Base-by-base conservation (phyloP, 1,139 yeast genomes). In the Candida smagusa region DNA sequence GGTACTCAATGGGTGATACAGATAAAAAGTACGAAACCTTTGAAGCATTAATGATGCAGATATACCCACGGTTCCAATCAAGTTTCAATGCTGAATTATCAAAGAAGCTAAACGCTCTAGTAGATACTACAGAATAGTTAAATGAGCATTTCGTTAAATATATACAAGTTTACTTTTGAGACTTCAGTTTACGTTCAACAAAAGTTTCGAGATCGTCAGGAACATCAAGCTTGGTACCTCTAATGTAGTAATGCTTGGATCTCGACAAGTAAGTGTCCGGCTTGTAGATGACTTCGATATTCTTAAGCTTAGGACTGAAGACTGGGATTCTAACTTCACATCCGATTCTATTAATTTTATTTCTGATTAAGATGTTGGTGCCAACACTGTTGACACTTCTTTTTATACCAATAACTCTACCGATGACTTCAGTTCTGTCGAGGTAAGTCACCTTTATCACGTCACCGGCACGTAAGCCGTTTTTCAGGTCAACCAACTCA, bases 211-310 rank as follows among this genome's bases (percentile, higher is more conserved):
- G 67, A 55, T 84, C 92, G 43, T 83, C 85, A 22, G 22, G 34
- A 32, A 87, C 96, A 61, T 89, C 97, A 63, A 83, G 68, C 62
- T 81, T 82, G 47, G 87, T 75, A 61, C 79, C 84, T 66, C 96
- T 83, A 56, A 89, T 85, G 63, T 86, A 89, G 71, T 82, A 88
- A 49, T 87, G 92, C 71, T 86, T 88, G 64, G 79, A 77, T 76
- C 95, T 77, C 19, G 72, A 58, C 71, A 80, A 76, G 64, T 85
- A 82, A 54, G 72, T 73, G 49, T 74, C 71, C 22, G 95, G 90
- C 59, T 81, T 81, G 61, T 85, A 74, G 48, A 89, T 61, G 28
- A 86, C 59, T 59, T 89, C 96, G 41, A 89, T 71, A 60, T 83
- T 77, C 48, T 80, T 77, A 42, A 89, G 72, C 38, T 77, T 72